Evolutionary conservation across 73 alveolate species (phyloP).

Genomic region (Paramecium tetraurelia): DNA sequence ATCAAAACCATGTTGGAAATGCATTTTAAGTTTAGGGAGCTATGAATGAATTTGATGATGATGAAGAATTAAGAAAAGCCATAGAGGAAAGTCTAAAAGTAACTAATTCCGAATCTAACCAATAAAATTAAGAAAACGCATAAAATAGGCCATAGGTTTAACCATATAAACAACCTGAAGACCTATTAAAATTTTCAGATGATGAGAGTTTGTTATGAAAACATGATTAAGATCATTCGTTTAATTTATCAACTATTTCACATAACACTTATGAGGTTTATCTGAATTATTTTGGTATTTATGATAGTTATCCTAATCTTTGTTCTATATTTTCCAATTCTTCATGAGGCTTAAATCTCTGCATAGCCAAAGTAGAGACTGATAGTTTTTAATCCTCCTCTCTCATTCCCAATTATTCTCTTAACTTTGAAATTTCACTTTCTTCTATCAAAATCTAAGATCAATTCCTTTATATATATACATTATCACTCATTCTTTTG

Average conservation of each 20-base stretch:
- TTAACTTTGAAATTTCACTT: neutral
- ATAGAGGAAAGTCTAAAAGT: slow-evolving; percentile 18
- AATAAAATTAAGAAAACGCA: neutral
- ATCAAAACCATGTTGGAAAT: neutral
- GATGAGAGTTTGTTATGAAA: slow-evolving; percentile 21
- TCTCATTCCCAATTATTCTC: neutral
- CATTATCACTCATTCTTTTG: slow-evolving; percentile 1
- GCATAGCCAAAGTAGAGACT: neutral
- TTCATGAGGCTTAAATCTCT: slow-evolving; percentile 12
- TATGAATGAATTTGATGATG: slow-evolving; percentile 12
- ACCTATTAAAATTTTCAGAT: neutral
- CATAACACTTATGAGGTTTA: slow-evolving; percentile 15
- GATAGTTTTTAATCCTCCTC: neutral
- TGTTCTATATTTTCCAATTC: slow-evolving; percentile 12
- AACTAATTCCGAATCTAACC: neutral
- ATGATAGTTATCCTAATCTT: neutral
- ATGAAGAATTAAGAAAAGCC: slow-evolving; percentile 35
- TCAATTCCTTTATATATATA: neutral
- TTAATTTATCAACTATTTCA: slow-evolving; percentile 15
- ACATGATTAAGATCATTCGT: neutral
- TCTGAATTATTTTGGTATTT: slow-evolving; percentile 1
- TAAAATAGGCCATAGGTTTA: slow-evolving; percentile 3
- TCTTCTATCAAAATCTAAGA: neutral
- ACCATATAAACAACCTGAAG: neutral
- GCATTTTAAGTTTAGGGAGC: slow-evolving; percentile 18